Conservation (phyloP, 2,329 filamentous ascomycete species). For the Pseudogymnoascus verrucosus region DNA sequence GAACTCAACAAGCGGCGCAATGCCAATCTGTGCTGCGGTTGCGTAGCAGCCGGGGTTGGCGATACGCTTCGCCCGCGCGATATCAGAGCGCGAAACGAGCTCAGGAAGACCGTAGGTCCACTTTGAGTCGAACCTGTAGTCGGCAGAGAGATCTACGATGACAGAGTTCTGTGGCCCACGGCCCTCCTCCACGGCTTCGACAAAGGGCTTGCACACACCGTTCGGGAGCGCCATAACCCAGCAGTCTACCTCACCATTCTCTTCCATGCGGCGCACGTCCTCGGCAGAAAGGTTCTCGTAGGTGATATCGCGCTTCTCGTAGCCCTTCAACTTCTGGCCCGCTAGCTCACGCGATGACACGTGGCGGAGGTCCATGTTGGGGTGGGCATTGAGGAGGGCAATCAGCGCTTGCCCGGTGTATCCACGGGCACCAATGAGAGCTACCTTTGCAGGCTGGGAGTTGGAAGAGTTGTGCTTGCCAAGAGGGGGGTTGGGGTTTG, state of each 20-base stretch:
- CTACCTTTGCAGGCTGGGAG: constrained; percentile 68
- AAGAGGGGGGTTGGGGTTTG: constrained; percentile 84
- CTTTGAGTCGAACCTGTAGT: constrained; percentile 78
- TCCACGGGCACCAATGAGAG: constrained; percentile 82
- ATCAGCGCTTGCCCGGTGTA: constrained; percentile 93
- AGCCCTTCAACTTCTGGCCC: constrained; percentile 80
- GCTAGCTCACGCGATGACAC: constrained; percentile 90
- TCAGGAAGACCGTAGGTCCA: constrained; percentile 93
- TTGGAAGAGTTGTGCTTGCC: constrained; percentile 84
- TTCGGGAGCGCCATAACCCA: constrained; percentile 98
- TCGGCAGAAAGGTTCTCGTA: constrained; percentile 88
- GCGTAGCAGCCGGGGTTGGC: constrained; percentile 93
- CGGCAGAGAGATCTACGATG: constrained; percentile 90
- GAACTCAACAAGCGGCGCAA: constrained; percentile 69
- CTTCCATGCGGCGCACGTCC: constrained; percentile 77
- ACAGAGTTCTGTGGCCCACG: constrained; percentile 57
- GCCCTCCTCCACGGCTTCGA: constrained; percentile 75
- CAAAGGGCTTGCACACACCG: constrained; percentile 86
- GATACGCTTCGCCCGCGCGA: constrained; percentile 73
- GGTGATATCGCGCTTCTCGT: constrained; percentile 81
- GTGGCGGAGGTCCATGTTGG: constrained; percentile 79
- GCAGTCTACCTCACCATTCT: constrained; percentile 78
- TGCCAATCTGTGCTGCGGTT: constrained; percentile 83
- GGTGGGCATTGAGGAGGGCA: constrained; percentile 77
- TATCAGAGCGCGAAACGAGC: constrained; percentile 66